phyloP scores from a whole-genome alignment of 2,329 filamentous ascomycete species.

The Paecilomyces variotii region DNA sequence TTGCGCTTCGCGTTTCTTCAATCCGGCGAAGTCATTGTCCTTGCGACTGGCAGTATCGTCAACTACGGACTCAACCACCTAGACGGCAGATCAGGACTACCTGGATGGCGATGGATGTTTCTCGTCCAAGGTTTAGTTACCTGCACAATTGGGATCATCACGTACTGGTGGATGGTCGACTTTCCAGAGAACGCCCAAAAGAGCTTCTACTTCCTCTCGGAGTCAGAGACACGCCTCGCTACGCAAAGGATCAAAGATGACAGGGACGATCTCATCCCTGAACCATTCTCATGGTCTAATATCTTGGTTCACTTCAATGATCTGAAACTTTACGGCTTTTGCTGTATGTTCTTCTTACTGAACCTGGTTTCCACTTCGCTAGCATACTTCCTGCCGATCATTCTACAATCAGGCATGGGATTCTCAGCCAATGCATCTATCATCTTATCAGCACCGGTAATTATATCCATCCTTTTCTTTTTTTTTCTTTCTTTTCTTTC shows the following conservation, averaged over 20 bases:
- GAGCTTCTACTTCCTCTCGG: slow-evolving; percentile 51
- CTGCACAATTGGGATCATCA: slow-evolving; percentile 49
- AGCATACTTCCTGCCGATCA: slow-evolving; percentile 59
- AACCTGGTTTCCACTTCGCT: slow-evolving; percentile 60
- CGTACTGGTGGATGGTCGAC: slow-evolving; percentile 64
- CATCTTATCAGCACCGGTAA: slow-evolving; percentile 52
- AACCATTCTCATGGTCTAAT: slow-evolving; percentile 49
- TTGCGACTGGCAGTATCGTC: slow-evolving; percentile 59
- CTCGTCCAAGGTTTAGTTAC: slow-evolving; percentile 58
- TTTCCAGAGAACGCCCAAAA: slow-evolving; percentile 55
- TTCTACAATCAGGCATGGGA: slow-evolving; percentile 47
- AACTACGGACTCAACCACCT: slow-evolving; percentile 63
- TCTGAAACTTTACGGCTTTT: slow-evolving; percentile 57
- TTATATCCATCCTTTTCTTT: slow-evolving; percentile 2
- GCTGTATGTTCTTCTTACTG: slow-evolving; percentile 56
- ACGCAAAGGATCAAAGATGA: slow-evolving; percentile 52
- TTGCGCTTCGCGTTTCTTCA: slow-evolving; percentile 58
- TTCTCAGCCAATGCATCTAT: slow-evolving; percentile 48
- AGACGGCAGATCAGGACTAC: slow-evolving; percentile 47
- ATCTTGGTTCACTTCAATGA: slow-evolving; percentile 52
- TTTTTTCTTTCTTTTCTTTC: background rate
- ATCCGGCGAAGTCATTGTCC: slow-evolving; percentile 55
- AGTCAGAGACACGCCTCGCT: slow-evolving; percentile 49
- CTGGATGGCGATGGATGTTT: slow-evolving; percentile 64
- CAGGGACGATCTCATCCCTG: slow-evolving; percentile 51